phyloP scores from a whole-genome alignment of 257 asterid species.

The Solanum tarijense region DNA sequence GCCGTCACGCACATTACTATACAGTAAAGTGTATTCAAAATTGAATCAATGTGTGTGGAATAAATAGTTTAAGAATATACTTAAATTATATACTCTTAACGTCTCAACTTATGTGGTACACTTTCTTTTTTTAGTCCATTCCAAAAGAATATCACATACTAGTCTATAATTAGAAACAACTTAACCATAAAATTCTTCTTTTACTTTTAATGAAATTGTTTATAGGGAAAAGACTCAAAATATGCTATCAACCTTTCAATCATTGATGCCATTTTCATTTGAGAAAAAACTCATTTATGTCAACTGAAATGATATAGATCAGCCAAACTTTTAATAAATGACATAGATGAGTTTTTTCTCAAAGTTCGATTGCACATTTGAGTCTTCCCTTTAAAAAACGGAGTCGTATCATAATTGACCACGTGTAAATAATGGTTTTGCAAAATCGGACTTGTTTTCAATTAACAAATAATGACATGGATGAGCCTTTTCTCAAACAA shows the following conservation, averaged over 20 bases:
- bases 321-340: too few species aligned
- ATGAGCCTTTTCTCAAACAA: not conserved
- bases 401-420: not conserved
- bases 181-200: not conserved
- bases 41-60: not conserved
- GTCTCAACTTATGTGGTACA: not conserved
- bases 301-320: not conserved
- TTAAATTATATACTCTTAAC: not conserved
- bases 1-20: not conserved
- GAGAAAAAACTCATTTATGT: not conserved
- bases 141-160: not conserved
- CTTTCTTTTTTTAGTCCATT: not conserved
- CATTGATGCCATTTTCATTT: too few species aligned
- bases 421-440: not conserved
- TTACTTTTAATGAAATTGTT: not conserved
- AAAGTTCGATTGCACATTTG: too few species aligned
- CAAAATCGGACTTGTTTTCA: too few species aligned
- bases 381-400: not conserved
- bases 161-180: not conserved
- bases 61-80: not conserved
- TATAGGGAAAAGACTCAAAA: not conserved
- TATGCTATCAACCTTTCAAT: too few species aligned
- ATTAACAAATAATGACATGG: not conserved
- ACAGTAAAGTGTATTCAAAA: not conserved
- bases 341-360: too few species aligned